Conservation (phyloP, 805 yeast species). For the Monosporozyma siamensis region DNA sequence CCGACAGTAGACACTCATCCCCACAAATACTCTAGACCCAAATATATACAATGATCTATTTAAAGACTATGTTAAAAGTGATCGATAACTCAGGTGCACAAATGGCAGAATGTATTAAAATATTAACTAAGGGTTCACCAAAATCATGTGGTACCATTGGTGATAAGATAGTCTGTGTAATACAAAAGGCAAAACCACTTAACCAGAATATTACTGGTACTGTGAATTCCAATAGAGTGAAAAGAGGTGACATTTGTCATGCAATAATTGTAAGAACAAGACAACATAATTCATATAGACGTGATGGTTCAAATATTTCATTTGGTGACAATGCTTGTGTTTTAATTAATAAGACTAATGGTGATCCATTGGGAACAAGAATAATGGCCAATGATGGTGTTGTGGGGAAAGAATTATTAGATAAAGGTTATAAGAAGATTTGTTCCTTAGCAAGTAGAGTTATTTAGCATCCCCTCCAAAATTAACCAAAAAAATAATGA, state of each 20-base stretch:
- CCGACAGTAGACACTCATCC: no score
- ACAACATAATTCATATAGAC: conserved; percentile 58
- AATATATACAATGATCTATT: conserved; percentile 50
- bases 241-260: conserved; percentile 90
- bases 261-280: conserved; percentile 93
- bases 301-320: conserved; percentile 77
- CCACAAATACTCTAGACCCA: no score
- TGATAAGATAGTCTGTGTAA: conserved; percentile 89
- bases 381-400: conserved; percentile 45
- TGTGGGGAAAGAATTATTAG: conserved; percentile 84
- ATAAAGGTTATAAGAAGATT: conserved; percentile 73
- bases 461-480: conserved; percentile 28
- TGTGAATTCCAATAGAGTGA: conserved; percentile 67
- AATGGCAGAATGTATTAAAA: conserved; percentile 91
- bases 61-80: conserved; percentile 79
- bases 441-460: conserved; percentile 87
- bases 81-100: conserved; percentile 95
- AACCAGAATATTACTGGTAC: conserved; percentile 65
- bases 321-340: conserved; percentile 98
- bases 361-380: conserved; percentile 93
- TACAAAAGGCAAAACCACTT: conserved; percentile 79
- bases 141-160: conserved; percentile 77
- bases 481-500: neutral
- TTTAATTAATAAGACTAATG: conserved; percentile 73
- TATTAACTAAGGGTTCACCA: conserved; percentile 73